Evolutionary conservation across 2,329 filamentous ascomycete species (phyloP), one percentile per base, ranked within the genome.

Genomic region (Beauveria caledonica): DNA sequence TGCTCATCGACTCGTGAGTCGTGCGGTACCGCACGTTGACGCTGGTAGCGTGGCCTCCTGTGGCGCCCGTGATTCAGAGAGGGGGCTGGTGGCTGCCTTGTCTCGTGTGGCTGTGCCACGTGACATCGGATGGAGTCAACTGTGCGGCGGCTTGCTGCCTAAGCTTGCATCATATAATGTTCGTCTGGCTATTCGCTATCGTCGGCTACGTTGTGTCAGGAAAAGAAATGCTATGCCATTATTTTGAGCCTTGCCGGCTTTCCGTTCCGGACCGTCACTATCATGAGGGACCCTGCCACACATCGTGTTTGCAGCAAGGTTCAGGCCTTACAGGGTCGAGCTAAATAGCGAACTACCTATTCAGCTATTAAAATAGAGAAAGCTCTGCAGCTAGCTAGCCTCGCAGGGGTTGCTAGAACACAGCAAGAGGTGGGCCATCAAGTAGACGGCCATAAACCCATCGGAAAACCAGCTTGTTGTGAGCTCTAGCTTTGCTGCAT

Each of bases 91-190:
- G 36, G 27, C 19, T 46, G 36, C 36, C 57, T 49, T 53, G 29
- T 49, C 56, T 59, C 36, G 36, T 60, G 57, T 60, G 48, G 57
- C 40, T 52, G 27, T 46, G 27, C 57, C 57, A 60, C 57, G 57
- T 60, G 57, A 60, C 27, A 19, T 49, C 40, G 27, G 15, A 53
- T 52, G 57, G 27, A 60, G 49, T 40, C 21, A 42, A 58, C 23
- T 17, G 51, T 8, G 8, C 36, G 11, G 29, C 29, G 19, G 19
- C 29, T 52, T 19, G n/a, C 19, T 39, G 33, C 29, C 33, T 52
- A n/a, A 13, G 6, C 11, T 8, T 23, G 33, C 33, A 36, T 36
- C 33, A 17, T 11, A 19, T 44, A 36, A 36, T 5, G 11, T 36
- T 36, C 33, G 33, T 5, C 13, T 36, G 33, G 33, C 33, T 36